Evolutionary conservation across 352 stramenopile genomes (phyloP), one percentile per base, ranked within the genome.

Genomic region (Phytophthora pinifolia): DNA sequence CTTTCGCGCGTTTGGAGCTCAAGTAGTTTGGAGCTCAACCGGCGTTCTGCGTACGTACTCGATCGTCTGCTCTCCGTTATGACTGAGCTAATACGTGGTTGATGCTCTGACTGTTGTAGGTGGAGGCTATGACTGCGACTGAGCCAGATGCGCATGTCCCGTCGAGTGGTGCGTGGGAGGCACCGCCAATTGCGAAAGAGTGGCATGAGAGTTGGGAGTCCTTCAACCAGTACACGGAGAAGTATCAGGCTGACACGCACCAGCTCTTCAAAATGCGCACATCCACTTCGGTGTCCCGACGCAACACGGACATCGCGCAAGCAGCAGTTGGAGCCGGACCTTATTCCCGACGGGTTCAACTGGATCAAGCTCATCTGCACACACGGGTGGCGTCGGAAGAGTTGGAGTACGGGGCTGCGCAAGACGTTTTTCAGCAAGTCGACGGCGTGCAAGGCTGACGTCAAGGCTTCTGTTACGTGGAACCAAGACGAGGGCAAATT

Each of bases 391-490:
- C n/a, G 25, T 1, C 25, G 42, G 32, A 52, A 59, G 8, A 29
- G 33, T 20, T 34, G 34, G 6, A 46, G 41, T 7, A 59, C 25
- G 2, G 33, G 51, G 6, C 41, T 52, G 17, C 34, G 27, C 20
- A 47, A 59, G 13, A 46, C 12, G 32, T 34, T n/a, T n/a, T 59
- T 59, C 13, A 17, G 12, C 10, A 59, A 59, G 17, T 52, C 42
- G 2, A 59, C 33, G 13, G 27, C 31, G 33, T 47, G 41, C 32
- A 52, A 37, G 7, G 51, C 51, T 14, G 35, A 52, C 7, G 18
- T 34, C 22, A 46, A 46, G 13, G 39, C 39, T 7, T 18, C 22
- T 5, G 39, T 46, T 2, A 39, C 41, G 10, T 52, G 51, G 33
- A 52, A 52, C 4, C 17, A 27, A 2, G 42, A 27, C 1, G 15